phyloP scores from a whole-genome alignment of 805 yeast species.

The Candida boleticola region DNA sequence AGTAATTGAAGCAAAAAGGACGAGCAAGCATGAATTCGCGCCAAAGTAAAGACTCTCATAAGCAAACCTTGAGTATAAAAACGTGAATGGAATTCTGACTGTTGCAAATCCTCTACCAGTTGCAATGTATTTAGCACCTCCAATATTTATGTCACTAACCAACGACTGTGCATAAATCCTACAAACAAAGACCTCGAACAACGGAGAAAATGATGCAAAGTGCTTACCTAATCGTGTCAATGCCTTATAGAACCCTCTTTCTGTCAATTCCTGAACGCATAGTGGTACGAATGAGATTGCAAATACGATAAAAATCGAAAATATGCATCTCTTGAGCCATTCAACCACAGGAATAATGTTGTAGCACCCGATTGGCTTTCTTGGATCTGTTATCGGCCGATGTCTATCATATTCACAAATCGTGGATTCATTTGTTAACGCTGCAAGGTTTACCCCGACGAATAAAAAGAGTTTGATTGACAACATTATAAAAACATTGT shows the following conservation, averaged over 20 bases:
- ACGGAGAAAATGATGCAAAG: conserved; percentile 67
- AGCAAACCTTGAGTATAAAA: conserved; percentile 73
- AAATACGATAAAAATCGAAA: conserved; percentile 80
- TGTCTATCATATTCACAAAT: conserved; percentile 65
- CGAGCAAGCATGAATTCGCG: conserved; percentile 46
- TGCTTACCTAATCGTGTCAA: conserved; percentile 68
- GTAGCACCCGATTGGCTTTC: conserved; percentile 70
- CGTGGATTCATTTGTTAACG: conserved; percentile 71
- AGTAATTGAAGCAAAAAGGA: conserved; percentile 55
- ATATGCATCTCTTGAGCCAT: conserved; percentile 79
- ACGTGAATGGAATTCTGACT: conserved; percentile 72
- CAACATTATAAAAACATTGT: conserved; percentile 73
- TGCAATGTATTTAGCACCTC: conserved; percentile 85
- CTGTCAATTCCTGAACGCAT: conserved; percentile 75
- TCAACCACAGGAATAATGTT: conserved; percentile 71
- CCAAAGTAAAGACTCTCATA: conserved; percentile 66
- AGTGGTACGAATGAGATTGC: conserved; percentile 78
- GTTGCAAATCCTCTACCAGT: conserved; percentile 89
- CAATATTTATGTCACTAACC: conserved; percentile 68
- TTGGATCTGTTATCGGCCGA: conserved; percentile 64
- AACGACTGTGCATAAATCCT: conserved; percentile 74
- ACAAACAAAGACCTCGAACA: conserved; percentile 82
- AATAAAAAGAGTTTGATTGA: conserved; percentile 72
- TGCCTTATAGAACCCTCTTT: conserved; percentile 79
- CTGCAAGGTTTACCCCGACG: conserved; percentile 65